A percentile compares a stretch with the other conserved stretches of the same genome.
Conservation (phyloP, 257 asterid species). For the Marsdenia floribunda region DNA sequence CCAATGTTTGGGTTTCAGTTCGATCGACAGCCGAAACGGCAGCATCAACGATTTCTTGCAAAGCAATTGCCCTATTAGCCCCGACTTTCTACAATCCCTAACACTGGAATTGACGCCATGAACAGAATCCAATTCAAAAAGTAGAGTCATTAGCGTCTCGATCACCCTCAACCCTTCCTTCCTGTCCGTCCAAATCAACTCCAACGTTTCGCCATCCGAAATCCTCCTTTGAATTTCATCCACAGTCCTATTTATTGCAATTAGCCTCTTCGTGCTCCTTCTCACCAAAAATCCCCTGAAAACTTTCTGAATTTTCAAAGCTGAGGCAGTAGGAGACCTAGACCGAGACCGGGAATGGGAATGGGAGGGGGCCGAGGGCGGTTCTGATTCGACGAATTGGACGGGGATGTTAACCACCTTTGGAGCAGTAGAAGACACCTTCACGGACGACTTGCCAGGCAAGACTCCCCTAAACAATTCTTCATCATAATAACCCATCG, state of each 20-base stretch:
- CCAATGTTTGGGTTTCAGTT: not conserved
- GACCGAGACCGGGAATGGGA: not conserved
- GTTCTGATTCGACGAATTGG: slow-evolving; percentile 30
- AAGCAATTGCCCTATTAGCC: slow-evolving; percentile 49
- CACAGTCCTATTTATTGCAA: slow-evolving; percentile 38
- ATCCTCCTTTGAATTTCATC: slow-evolving; percentile 55
- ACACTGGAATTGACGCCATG: slow-evolving; percentile 58
- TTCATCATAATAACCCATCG: slow-evolving; percentile 22
- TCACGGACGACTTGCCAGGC: slow-evolving; percentile 1
- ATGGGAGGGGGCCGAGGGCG: not conserved
- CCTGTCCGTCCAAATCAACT: slow-evolving; percentile 33
- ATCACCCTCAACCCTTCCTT: slow-evolving; percentile 60
- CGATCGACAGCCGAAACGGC: slow-evolving; percentile 12
- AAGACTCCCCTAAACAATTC: too few species aligned
- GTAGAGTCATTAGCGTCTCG: slow-evolving; percentile 66
- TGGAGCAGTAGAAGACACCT: slow-evolving; percentile 15
- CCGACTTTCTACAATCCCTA: slow-evolving; percentile 60
- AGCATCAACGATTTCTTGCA: slow-evolving; percentile 69
- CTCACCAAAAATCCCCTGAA: slow-evolving; percentile 67
- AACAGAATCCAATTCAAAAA: slow-evolving; percentile 62
- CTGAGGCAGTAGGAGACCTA: slow-evolving; percentile 31
- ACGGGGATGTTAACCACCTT: slow-evolving; percentile 66
- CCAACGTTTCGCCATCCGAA: slow-evolving; percentile 28
- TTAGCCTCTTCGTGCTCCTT: slow-evolving; percentile 49
- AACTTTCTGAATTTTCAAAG: slow-evolving; percentile 66